Evolutionary conservation across 1,284 basidiomycete genomes (phyloP).

Genomic region (Cutaneotrichosporon curvatum): DNA sequence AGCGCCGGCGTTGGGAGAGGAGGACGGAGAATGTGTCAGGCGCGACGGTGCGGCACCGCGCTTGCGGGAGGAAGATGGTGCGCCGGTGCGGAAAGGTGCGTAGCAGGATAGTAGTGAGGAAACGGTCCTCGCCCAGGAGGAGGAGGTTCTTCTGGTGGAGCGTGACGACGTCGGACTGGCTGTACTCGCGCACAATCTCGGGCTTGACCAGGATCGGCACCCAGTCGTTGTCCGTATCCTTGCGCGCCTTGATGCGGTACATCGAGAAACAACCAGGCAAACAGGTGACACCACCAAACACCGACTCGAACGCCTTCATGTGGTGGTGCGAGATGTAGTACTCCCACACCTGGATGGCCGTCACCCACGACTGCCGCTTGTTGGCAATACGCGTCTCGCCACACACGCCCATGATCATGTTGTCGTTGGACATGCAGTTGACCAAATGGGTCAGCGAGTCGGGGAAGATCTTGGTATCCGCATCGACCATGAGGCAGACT

Average conservation of each 20-base stretch:
- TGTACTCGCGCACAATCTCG: conserved; percentile 95
- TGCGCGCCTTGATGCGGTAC: conserved; percentile 95
- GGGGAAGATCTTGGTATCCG: conserved; percentile 88
- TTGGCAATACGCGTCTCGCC: conserved; percentile 98
- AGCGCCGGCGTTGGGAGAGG: conserved; percentile 91
- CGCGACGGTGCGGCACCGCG: conserved; percentile 87
- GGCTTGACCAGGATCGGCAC: conserved; percentile 95
- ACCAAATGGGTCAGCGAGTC: conserved; percentile 79
- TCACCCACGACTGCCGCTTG: conserved; percentile 97
- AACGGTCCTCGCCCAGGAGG: conserved; percentile 95
- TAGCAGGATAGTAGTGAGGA: conserved; percentile 88
- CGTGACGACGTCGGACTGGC: conserved; percentile 84
- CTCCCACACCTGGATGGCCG: conserved; percentile 91
- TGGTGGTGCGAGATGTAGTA: conserved; percentile 99
- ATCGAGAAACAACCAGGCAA: conserved; percentile 98
- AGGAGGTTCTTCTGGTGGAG: conserved; percentile 97
- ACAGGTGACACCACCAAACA: conserved; percentile 99
- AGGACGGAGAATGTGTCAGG: conserved; percentile 91
- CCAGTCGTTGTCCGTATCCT: conserved; percentile 85
- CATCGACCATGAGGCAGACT: conserved; percentile 96
- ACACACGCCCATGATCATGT: conserved; percentile 97
- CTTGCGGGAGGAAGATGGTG: conserved; percentile 99
- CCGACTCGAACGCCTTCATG: conserved; percentile 96
- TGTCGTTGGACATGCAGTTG: conserved; percentile 97
- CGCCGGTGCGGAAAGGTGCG: conserved; percentile 97